Percentiles rank a stretch among this genome's conserved stretches.
Conservation (phyloP, 768 basidiomycete genomes). For the Chiua virens region DNA sequence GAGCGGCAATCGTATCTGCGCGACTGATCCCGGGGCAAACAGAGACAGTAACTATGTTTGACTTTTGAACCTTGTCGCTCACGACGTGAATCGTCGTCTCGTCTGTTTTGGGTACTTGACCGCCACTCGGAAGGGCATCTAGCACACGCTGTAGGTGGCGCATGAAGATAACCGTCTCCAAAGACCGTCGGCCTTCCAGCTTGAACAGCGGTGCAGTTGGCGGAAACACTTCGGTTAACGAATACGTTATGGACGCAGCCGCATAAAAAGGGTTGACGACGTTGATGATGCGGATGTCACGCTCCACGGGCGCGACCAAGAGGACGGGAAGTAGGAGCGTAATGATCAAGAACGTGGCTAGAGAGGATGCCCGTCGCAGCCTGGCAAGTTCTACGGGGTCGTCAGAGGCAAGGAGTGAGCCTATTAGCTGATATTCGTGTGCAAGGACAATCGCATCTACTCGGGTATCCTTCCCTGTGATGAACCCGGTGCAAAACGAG, state of each 20-base stretch:
- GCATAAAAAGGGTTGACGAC: slow-evolving; percentile 90
- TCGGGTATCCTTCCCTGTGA: slow-evolving; percentile 61
- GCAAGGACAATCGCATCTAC: slow-evolving; percentile 79
- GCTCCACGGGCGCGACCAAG: slow-evolving; percentile 80
- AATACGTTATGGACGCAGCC: slow-evolving; percentile 58
- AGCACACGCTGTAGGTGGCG: slow-evolving; percentile 83
- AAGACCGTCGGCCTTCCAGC: slow-evolving; percentile 63
- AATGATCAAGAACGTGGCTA: slow-evolving; percentile 75
- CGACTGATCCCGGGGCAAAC: slow-evolving; percentile 80
- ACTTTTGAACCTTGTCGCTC: slow-evolving; percentile 48
- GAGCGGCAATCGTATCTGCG: slow-evolving; percentile 60
- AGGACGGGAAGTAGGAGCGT: slow-evolving; percentile 79
- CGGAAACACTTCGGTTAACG: slow-evolving; percentile 27
- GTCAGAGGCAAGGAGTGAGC: slow-evolving; percentile 39
- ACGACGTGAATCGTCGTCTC: slow-evolving; percentile 37
- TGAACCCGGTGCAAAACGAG: slow-evolving; percentile 66
- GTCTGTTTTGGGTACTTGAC: slow-evolving; percentile 47
- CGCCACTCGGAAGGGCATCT: slow-evolving; percentile 71
- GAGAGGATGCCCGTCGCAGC: slow-evolving; percentile 47
- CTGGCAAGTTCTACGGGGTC: slow-evolving; percentile 34
- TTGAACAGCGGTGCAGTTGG: slow-evolving; percentile 39
- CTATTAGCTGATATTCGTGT: slow-evolving; percentile 74
- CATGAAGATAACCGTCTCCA: slow-evolving; percentile 63
- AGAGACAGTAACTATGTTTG: slow-evolving; percentile 72
- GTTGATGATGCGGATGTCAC: slow-evolving; percentile 87